A percentile compares a stretch with the other conserved stretches of the same genome.
phyloP scores from a whole-genome alignment of 805 yeast genomes.

The Candida mattraensis region DNA sequence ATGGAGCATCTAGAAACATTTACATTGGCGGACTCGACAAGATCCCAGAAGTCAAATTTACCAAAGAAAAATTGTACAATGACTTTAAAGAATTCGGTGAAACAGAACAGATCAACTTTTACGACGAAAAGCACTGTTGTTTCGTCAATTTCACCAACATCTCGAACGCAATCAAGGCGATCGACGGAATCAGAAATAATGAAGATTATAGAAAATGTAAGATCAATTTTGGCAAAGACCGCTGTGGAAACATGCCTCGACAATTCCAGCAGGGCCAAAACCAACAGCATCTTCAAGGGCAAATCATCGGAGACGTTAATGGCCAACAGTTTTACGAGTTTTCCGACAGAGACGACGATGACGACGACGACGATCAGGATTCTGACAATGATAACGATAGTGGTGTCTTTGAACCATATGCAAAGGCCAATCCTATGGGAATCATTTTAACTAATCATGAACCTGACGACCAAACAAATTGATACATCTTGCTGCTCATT shows the following conservation, averaged over 20 bases:
- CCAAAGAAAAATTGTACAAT: slow-evolving; percentile 52
- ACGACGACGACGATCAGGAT: slow-evolving; percentile 12
- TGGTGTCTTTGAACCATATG: slow-evolving; percentile 22
- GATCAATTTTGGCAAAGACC: slow-evolving; percentile 89
- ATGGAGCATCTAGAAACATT: slow-evolving; percentile 92
- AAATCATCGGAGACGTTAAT: slow-evolving; percentile 17
- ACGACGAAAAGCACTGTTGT: slow-evolving; percentile 82
- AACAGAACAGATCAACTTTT: slow-evolving; percentile 89
- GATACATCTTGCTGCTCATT: too few species aligned
- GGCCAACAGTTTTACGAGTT: slow-evolving; percentile 25
- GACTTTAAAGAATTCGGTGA: slow-evolving; percentile 87
- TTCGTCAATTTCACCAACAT: slow-evolving; percentile 91
- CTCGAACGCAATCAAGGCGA: slow-evolving; percentile 86
- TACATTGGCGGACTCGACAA: slow-evolving; percentile 65
- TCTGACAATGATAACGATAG: slow-evolving; percentile 11
- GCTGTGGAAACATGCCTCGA: slow-evolving; percentile 94
- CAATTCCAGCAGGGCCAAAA: slow-evolving; percentile 43
- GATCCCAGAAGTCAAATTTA: slow-evolving; percentile 30
- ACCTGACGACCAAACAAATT: too few species aligned
- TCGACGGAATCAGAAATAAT: slow-evolving; percentile 83
- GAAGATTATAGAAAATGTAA: slow-evolving; percentile 68
- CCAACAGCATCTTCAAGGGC: slow-evolving; percentile 12
- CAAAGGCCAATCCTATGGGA: slow-evolving; percentile 25
- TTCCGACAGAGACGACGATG: slow-evolving; percentile 19
- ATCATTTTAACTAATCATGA: slow-evolving; percentile 19